Evolutionary conservation across 352 stramenopile genomes (phyloP), one percentile per base, ranked within the genome.

Genomic region (Globisporangium heterothallicum): DNA sequence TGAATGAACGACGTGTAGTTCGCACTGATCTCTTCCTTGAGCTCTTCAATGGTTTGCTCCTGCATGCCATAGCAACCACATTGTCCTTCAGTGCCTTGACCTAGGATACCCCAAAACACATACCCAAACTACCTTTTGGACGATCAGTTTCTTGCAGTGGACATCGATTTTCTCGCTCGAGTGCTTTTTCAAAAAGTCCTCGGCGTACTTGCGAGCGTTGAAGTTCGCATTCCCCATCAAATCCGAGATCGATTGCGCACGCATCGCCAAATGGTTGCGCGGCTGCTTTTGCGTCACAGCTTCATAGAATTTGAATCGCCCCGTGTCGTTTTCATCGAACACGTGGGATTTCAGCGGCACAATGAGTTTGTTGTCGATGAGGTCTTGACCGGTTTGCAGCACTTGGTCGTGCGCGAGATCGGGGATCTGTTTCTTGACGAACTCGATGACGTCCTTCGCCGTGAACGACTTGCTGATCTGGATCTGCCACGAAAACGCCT

Each of bases 1-100:
- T 63, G 66, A 25, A 93, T 88, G 53, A 93, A 93, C 9, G 82
- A 85, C 14, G 70, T 78, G 62, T 93, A 91, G 56, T 88, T 91
- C 12, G 68, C 71, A 32, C 78, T 88, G 50, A 93, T 93, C 45
- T 91, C 79, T 34, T 87, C 66, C 47, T 93, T 91, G 26, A 93
- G 60, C 26, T 86, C 79, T 16, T 91, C 77, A 34, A 89, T 90
- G n/a, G 79, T 91, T 50, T 82, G 77, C 36, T 93, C 78, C 74
- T 88, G 52, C 16, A 19, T n/a, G n/a, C n/a, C n/a, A n/a, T n/a
- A n/a, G n/a, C n/a, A n/a, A n/a, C n/a, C n/a, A n/a, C n/a, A n/a
- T n/a, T n/a, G n/a, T n/a, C n/a, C n/a, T n/a, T n/a, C n/a, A n/a
- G n/a, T n/a, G n/a, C n/a, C n/a, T n/a, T n/a, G n/a, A n/a, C n/a